Evolutionary conservation across 2,329 filamentous ascomycete species (phyloP).

Genomic region (Grosmannia serpens): DNA sequence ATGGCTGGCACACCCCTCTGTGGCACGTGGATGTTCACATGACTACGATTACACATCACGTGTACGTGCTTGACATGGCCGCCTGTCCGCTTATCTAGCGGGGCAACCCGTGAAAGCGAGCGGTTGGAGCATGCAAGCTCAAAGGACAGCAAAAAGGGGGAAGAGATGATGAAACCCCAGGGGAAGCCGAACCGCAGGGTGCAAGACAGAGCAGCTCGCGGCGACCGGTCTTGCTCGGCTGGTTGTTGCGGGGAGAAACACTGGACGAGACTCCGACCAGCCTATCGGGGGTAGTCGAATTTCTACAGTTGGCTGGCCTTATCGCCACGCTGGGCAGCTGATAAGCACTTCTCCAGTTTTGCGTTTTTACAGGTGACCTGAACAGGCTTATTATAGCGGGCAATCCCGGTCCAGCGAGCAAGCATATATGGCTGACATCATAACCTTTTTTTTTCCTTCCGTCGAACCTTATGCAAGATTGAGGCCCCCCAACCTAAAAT

Average conservation of each 20-base stretch:
- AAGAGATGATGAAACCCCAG: too few relatives aligned
- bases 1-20: not conserved
- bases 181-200: too few relatives aligned
- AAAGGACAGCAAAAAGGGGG: too few relatives aligned
- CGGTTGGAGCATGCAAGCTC: too few relatives aligned
- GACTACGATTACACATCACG: conserved; percentile 2
- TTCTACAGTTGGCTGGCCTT: not conserved
- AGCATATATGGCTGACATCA: not conserved
- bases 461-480: not conserved
- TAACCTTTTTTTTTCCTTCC: not conserved
- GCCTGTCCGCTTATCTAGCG: not conserved
- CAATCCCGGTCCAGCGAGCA: not conserved
- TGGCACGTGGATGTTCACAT: conserved; percentile 8
- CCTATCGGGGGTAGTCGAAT: conserved; percentile 1
- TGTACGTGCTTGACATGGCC: not conserved
- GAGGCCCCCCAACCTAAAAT: not conserved
- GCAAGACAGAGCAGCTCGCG: too few relatives aligned
- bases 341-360: not conserved
- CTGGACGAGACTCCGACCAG: not conserved
- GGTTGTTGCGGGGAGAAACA: not conserved
- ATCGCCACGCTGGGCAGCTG: not conserved
- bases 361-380: not conserved
- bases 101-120: too few relatives aligned
- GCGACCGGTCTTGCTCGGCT: too few relatives aligned
- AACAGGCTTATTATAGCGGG: not conserved